These are phyloP conservation scores for Extremus antarcticus DNA, from an alignment of 495 filamentous ascomycete species.

Conservation along the genomic window DNA sequence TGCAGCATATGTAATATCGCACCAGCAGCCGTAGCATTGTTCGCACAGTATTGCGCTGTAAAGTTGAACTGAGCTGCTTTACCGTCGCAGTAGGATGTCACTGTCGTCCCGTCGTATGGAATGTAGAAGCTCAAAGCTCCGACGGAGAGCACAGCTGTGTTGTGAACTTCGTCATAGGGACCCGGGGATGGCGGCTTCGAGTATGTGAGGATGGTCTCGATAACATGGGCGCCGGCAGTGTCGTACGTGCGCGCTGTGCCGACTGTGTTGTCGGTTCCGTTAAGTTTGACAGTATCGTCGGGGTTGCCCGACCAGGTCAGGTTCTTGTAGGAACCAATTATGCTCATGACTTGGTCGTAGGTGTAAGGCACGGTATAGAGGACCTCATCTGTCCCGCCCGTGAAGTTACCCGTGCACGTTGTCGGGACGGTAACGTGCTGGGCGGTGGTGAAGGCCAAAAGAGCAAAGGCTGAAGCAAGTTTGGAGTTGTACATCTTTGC, in stretches of 20 bases:
- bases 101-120: no score
- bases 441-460: neutral
- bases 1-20: constrained; percentile 3
- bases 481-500: no score
- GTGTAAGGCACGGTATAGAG: constrained; percentile 24
- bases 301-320: constrained; percentile 24
- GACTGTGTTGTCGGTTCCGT: constrained; percentile 22
- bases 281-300: constrained; percentile 14
- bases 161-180: constrained; percentile 21
- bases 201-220: constrained; percentile 24
- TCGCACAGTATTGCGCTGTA: constrained; percentile 23
- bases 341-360: constrained; percentile 20
- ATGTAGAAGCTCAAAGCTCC: constrained; percentile 17
- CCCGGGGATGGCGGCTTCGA: constrained; percentile 18
- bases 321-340: constrained; percentile 25
- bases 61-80: no score
- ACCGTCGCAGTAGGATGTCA: no score
- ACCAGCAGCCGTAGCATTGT: constrained; percentile 2
- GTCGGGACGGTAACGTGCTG: constrained; percentile 9
- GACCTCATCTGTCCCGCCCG: constrained; percentile 15
- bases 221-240: constrained; percentile 16
- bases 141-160: constrained; percentile 14
- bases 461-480: no score
- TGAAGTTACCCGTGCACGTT: constrained; percentile 12
- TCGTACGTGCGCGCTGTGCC: constrained; percentile 21